These are phyloP conservation scores for Globisporangium recalcitrans DNA, from an alignment of 352 stramenopile genomes.

Conservation along the genomic window DNA sequence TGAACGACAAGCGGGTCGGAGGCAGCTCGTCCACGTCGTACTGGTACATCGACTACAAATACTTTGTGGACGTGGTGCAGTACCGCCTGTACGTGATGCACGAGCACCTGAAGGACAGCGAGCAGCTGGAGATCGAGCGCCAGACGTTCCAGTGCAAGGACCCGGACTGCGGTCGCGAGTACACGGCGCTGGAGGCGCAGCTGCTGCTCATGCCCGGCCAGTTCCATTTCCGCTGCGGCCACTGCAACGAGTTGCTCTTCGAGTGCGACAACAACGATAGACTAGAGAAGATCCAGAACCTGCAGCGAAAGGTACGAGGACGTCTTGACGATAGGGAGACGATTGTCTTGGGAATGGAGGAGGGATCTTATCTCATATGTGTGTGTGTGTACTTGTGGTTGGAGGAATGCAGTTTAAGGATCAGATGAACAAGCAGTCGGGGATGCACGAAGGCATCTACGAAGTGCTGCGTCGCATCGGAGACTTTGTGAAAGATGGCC, in stretches of 20 bases:
- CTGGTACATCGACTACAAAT: conserved; percentile 92
- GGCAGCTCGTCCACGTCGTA: conserved; percentile 87
- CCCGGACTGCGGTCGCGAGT: conserved; percentile 79
- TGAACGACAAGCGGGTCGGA: conserved; percentile 82
- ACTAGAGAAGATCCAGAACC: conserved; percentile 59
- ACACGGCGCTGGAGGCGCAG: conserved; percentile 82
- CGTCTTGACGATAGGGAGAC: too few relatives aligned
- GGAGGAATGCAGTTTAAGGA: conserved; percentile 60
- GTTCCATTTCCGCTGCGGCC: conserved; percentile 80
- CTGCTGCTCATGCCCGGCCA: conserved; percentile 76
- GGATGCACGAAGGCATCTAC: conserved; percentile 82
- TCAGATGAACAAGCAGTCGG: conserved; percentile 85
- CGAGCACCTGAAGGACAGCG: conserved; percentile 79
- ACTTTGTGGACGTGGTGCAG: conserved; percentile 88
- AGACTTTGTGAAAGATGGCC: conserved; percentile 73
- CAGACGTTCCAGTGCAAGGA: conserved; percentile 87
- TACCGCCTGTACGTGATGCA: conserved; percentile 87
- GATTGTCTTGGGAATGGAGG: neutral
- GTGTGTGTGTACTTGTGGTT: neutral
- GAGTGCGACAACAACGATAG: conserved; percentile 88
- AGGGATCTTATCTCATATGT: neutral
- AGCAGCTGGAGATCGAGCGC: conserved; percentile 83
- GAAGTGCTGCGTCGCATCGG: conserved; percentile 78
- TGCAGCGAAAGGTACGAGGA: conserved; percentile 82
- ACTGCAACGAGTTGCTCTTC: conserved; percentile 81